phyloP scores from a whole-genome alignment of 306 rosid genomes.

The Malus fusca region DNA sequence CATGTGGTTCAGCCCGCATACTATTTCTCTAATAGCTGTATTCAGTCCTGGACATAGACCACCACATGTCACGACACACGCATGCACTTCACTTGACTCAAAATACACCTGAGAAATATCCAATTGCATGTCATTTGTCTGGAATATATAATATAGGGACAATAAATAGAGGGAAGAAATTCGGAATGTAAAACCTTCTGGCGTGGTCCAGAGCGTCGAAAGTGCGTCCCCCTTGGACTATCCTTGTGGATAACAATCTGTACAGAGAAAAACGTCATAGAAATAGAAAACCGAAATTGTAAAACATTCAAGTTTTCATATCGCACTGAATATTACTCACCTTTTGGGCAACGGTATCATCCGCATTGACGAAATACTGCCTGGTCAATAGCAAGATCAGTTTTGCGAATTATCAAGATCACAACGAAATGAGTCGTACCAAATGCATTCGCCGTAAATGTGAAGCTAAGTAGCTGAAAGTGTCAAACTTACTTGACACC shows the following conservation, averaged over 20 bases:
- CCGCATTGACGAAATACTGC: conserved; percentile 33
- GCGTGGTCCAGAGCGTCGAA: conserved; percentile 40
- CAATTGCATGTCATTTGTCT: background rate
- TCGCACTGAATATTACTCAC: conserved; percentile 9
- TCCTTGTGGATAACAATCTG: conserved; percentile 31
- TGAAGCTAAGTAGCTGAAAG: background rate
- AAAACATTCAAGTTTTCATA: background rate
- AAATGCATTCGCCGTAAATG: background rate
- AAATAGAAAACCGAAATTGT: background rate
- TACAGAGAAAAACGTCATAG: background rate
- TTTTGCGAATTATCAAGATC: background rate
- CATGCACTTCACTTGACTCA: conserved; percentile 41
- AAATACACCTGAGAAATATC: conserved; percentile 37
- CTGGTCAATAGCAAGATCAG: conserved; percentile 12
- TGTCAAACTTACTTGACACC: conserved; percentile 32
- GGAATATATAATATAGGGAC: background rate
- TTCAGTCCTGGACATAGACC: conserved; percentile 55
- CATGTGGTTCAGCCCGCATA: conserved; percentile 53
- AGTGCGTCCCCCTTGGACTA: conserved; percentile 37
- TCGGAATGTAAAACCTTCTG: conserved; percentile 26
- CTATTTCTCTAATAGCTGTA: conserved; percentile 51
- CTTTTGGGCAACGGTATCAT: conserved; percentile 44
- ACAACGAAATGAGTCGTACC: background rate
- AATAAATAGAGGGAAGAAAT: background rate
- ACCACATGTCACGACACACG: conserved; percentile 57